Evolutionary conservation across 2,329 filamentous ascomycete species (phyloP).

Genomic region (Talaromyces sp.): DNA sequence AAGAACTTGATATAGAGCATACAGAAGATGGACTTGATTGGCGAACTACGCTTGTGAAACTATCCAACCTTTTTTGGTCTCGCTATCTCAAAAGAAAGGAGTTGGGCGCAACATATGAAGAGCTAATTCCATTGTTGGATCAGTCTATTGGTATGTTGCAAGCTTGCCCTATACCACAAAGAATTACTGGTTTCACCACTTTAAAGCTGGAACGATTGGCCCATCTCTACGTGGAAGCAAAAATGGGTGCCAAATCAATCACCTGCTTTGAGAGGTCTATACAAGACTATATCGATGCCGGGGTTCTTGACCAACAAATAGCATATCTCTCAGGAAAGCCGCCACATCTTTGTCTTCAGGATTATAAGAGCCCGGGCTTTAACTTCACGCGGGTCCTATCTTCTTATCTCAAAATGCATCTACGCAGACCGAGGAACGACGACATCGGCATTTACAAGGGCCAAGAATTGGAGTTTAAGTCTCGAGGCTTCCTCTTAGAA

Average conservation of each 20-base stretch:
- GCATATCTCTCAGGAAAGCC: slow-evolving; percentile 27
- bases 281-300: slow-evolving; percentile 38
- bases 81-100: slow-evolving; percentile 44
- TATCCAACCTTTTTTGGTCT: slow-evolving; percentile 49
- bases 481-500: slow-evolving; percentile 34
- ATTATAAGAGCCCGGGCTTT: slow-evolving; percentile 35
- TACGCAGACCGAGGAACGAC: slow-evolving; percentile 30
- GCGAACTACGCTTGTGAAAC: slow-evolving; percentile 33
- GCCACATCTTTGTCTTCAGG: slow-evolving; percentile 29
- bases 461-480: slow-evolving; percentile 23
- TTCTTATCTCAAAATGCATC: slow-evolving; percentile 34
- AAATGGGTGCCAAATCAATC: slow-evolving; percentile 34
- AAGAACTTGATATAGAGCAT: slow-evolving; percentile 18
- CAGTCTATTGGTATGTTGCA: slow-evolving; percentile 40
- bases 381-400: slow-evolving; percentile 38
- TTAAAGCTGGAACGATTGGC: slow-evolving; percentile 46
- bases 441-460: slow-evolving; percentile 32
- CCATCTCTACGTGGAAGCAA: slow-evolving; percentile 38
- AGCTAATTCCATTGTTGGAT: slow-evolving; percentile 39
- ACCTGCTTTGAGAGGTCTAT: slow-evolving; percentile 40
- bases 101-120: slow-evolving; percentile 29
- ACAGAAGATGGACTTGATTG: slow-evolving; percentile 22
- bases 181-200: slow-evolving; percentile 38
- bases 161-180: slow-evolving; percentile 32
- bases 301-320: slow-evolving; percentile 31